A percentile compares a stretch with the other conserved stretches of the same genome.
Conservation (phyloP, 2,329 filamentous ascomycete species). For the Chalaropsis ovoidea region DNA sequence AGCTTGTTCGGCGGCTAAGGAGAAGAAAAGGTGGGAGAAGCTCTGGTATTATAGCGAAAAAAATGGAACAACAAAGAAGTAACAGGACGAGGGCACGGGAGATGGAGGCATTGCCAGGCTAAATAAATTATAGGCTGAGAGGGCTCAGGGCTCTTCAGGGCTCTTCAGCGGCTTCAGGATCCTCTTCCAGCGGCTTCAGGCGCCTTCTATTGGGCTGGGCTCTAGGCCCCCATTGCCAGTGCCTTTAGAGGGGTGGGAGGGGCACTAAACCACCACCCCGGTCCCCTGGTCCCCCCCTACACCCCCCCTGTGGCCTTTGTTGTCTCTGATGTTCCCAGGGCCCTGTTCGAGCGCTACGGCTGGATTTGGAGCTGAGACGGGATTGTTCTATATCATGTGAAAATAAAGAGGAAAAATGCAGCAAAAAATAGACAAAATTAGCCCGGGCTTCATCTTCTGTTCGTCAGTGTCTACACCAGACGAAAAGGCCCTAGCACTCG, state of each 20-base stretch:
- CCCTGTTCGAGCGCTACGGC: conserved; percentile 1
- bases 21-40: conserved; percentile 16
- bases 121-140: not conserved
- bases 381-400: not conserved
- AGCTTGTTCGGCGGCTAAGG: conserved; percentile 15
- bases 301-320: not conserved
- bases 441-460: not conserved
- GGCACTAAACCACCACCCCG: not conserved
- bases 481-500: not conserved
- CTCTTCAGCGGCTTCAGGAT: not conserved
- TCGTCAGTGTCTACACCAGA: not conserved
- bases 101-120: not conserved
- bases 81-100: not conserved
- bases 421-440: not conserved
- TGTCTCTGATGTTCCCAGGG: not conserved
- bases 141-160: not conserved
- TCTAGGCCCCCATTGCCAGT: not conserved
- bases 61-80: not conserved
- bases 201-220: not conserved
- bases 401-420: not conserved
- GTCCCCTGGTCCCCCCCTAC: not conserved
- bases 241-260: not conserved
- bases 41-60: conserved; percentile 22
- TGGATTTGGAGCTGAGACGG: not conserved
- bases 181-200: not conserved